These are phyloP conservation scores for Phytophthora lateralis DNA, from an alignment of 352 stramenopile genomes.

Conservation along the genomic window DNA sequence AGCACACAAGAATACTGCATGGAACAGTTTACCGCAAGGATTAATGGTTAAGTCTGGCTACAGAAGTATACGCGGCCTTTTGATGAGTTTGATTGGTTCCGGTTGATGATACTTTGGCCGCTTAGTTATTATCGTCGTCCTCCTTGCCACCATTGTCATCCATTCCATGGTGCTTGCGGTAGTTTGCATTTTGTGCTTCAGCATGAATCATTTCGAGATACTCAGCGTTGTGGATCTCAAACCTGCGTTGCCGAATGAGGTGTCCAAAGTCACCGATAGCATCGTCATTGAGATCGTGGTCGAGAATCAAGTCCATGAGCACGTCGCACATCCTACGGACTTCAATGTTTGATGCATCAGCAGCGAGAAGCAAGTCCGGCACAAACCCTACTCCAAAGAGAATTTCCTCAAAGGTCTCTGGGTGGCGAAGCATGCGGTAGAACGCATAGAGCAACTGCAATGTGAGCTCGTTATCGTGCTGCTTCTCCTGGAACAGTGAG, in stretches of 20 bases:
- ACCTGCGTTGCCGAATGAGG: conserved; percentile 80
- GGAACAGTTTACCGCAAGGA: not conserved
- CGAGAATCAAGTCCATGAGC: conserved; percentile 85
- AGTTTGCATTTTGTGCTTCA: conserved; percentile 43
- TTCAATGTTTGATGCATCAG: conserved; percentile 80
- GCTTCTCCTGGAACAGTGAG: conserved; percentile 85
- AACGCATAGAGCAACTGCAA: conserved; percentile 84
- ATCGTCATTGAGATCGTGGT: conserved; percentile 73
- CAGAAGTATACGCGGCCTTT: too few species aligned
- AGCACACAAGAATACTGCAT: not conserved
- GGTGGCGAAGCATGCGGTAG: conserved; percentile 76
- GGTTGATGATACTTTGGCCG: conserved; percentile 6
- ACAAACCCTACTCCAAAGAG: conserved; percentile 77
- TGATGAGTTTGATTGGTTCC: not conserved
- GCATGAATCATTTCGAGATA: conserved; percentile 87
- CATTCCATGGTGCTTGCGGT: conserved; percentile 24
- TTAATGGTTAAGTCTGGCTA: not conserved
- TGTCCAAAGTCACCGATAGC: conserved; percentile 74
- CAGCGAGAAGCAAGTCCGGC: conserved; percentile 76
- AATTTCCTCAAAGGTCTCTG: conserved; percentile 82
- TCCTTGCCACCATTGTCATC: conserved; percentile 41
- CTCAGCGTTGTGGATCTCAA: conserved; percentile 89
- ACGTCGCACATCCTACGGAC: conserved; percentile 87
- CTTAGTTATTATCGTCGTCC: conserved; percentile 32
- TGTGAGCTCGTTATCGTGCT: conserved; percentile 87